Conservation (phyloP, 331 rosid species). For the Acacia pycnantha region DNA sequence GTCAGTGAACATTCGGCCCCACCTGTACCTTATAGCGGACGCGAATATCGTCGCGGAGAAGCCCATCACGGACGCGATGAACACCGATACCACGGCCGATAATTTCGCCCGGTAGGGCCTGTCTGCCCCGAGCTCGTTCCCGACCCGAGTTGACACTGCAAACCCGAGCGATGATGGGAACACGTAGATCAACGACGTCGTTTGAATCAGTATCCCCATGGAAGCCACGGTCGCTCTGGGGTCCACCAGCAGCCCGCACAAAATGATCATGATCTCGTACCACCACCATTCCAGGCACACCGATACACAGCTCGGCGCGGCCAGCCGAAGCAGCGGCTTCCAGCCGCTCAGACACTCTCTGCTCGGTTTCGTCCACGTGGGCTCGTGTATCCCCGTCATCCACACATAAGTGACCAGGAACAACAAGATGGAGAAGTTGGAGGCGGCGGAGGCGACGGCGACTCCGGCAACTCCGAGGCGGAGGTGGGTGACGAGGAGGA, state of each 20-base stretch:
- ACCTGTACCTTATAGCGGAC: slow-evolving; percentile 44
- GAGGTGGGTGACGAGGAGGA: slow-evolving; percentile 33
- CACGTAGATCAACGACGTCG: slow-evolving; percentile 80
- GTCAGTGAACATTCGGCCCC: slow-evolving; percentile 75
- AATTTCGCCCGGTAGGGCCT: slow-evolving; percentile 43
- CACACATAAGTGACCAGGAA: slow-evolving; percentile 43
- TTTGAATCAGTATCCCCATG: slow-evolving; percentile 88
- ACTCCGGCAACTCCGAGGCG: slow-evolving; percentile 61
- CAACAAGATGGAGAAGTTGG: slow-evolving; percentile 46
- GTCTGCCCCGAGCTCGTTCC: slow-evolving; percentile 78
- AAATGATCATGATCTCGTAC: slow-evolving; percentile 92
- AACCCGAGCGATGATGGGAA: slow-evolving; percentile 80
- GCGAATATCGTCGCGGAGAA: slow-evolving; percentile 61
- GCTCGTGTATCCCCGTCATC: slow-evolving; percentile 40
- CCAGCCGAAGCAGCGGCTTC: slow-evolving; percentile 60
- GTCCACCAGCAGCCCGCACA: slow-evolving; percentile 74
- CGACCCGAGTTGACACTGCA: slow-evolving; percentile 89
- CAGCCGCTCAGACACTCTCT: slow-evolving; percentile 67
- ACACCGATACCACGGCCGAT: slow-evolving; percentile 58
- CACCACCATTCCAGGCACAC: slow-evolving; percentile 99
- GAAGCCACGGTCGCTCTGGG: slow-evolving; percentile 84
- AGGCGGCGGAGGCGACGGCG: slow-evolving; percentile 73
- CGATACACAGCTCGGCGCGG: slow-evolving; percentile 86
- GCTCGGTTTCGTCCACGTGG: slow-evolving; percentile 63
- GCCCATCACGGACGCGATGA: slow-evolving; percentile 52